phyloP scores from a whole-genome alignment of 225 moss, liverwort and hornwort genomes.

The Rhytidiadelphus loreus region DNA sequence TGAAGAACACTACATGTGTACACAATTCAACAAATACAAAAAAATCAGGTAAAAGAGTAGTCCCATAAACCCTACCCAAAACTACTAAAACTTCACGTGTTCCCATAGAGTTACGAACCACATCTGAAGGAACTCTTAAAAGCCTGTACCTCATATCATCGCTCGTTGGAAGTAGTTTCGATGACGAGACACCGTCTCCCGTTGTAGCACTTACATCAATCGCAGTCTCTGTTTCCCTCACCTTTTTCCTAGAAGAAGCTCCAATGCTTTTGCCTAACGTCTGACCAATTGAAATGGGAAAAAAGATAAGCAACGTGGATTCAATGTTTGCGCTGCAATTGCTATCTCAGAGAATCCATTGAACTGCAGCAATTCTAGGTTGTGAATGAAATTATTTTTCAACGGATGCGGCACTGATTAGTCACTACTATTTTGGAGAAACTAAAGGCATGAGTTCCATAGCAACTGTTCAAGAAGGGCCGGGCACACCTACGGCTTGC shows the following conservation, averaged over 20 bases:
- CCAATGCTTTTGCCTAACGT: constrained; percentile 32
- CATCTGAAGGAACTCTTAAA: not conserved
- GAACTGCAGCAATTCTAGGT: not conserved
- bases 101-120: not conserved
- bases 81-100: not conserved
- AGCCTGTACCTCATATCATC: constrained; percentile 32
- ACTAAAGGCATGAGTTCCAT: not conserved
- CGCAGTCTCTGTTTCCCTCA: not conserved
- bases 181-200: constrained; percentile 2
- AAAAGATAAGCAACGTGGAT: not conserved
- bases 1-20: not conserved
- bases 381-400: not conserved
- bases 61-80: not conserved
- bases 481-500: constrained; percentile 71
- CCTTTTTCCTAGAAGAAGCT: constrained; percentile 26
- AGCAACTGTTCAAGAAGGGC: constrained; percentile 11
- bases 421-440: not conserved
- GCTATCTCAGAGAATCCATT: not conserved
- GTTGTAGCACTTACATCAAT: not conserved
- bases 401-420: not conserved
- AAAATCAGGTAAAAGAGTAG: no score
- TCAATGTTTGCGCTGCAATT: not conserved
- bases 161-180: constrained; percentile 19
- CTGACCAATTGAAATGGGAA: constrained; percentile 10
- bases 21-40: not conserved